Conservation (phyloP, 2,329 filamentous ascomycete genomes). For the Stachybotrys chlorohalonatus region DNA sequence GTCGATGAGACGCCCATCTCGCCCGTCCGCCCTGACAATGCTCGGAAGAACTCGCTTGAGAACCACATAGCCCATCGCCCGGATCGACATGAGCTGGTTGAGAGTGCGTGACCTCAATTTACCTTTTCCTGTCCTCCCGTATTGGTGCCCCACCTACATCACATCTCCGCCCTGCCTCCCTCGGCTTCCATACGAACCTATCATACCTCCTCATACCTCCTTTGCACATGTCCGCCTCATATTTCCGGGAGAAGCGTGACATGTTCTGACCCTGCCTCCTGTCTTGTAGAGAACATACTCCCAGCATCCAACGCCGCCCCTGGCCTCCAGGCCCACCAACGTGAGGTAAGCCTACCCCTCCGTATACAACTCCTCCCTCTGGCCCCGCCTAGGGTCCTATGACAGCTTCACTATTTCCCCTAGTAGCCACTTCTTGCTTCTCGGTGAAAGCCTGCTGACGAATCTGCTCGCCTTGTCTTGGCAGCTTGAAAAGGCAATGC, state of each 20-base stretch:
- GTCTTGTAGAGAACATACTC: conserved; percentile 68
- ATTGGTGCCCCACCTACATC: neutral
- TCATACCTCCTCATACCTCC: neutral
- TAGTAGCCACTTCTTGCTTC: neutral
- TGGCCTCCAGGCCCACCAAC: conserved; percentile 68
- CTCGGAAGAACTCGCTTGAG: conserved; percentile 61
- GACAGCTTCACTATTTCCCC: neutral
- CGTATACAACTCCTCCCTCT: neutral
- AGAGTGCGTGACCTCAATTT: conserved; percentile 46
- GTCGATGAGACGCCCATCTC: conserved; percentile 46
- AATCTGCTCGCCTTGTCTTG: neutral
- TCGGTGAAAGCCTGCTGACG: neutral
- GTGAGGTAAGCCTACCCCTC: conserved; percentile 41
- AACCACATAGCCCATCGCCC: conserved; percentile 65
- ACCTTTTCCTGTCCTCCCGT: neutral
- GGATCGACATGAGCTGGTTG: conserved; percentile 66
- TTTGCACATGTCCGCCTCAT: neutral
- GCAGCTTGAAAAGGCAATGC: conserved; percentile 76
- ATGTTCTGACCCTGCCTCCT: conserved; percentile 5
- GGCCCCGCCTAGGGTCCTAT: no score
- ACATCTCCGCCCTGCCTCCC: neutral
- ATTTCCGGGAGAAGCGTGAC: conserved; percentile 7
- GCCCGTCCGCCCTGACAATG: conserved; percentile 40
- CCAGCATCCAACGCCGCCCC: conserved; percentile 71
- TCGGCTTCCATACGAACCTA: neutral